Percentiles rank a stretch among this genome's conserved stretches.
phyloP scores from a whole-genome alignment of 352 stramenopile genomes.

The Phytopythium chamaehyphon region DNA sequence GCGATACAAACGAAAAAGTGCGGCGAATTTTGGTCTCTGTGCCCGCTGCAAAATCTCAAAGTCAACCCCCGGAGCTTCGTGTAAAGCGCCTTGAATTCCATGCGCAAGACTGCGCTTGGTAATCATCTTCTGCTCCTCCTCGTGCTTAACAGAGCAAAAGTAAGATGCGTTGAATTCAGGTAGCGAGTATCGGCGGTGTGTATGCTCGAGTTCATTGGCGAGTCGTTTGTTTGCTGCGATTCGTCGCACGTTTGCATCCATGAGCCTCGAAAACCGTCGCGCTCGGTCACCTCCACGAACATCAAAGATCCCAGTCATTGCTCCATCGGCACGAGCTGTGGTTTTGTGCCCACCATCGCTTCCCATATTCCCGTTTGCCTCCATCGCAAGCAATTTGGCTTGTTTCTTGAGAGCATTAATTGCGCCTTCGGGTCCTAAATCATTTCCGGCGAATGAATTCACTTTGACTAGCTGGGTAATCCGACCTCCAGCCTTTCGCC shows the following conservation, averaged over 20 bases:
- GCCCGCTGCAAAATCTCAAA: constrained; percentile 59
- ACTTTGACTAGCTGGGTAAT: constrained; percentile 9
- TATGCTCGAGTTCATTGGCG: constrained; percentile 10
- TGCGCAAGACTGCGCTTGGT: constrained; percentile 1
- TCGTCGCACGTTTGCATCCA: constrained; percentile 4
- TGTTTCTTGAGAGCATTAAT: background rate
- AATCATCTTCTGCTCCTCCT: constrained; percentile 9
- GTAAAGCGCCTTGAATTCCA: constrained; percentile 3
- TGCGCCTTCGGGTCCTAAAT: background rate
- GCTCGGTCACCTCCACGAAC: background rate
- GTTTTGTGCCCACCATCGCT: background rate
- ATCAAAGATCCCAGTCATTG: background rate
- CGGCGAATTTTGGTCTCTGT: constrained; percentile 38
- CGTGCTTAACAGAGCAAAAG: constrained; percentile 29
- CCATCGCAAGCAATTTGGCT: background rate
- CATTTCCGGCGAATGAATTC: constrained; percentile 10
- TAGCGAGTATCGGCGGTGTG: constrained; percentile 44
- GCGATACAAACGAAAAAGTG: constrained; percentile 38
- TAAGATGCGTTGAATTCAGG: constrained; percentile 37
- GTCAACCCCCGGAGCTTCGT: constrained; percentile 25
- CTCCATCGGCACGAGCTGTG: background rate
- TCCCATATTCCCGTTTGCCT: background rate
- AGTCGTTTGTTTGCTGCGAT: constrained; percentile 1
- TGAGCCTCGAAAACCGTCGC: constrained; percentile 1
- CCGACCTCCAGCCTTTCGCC: background rate